Conservation (phyloP, 306 rosid species). For the Lupinus albus region DNA sequence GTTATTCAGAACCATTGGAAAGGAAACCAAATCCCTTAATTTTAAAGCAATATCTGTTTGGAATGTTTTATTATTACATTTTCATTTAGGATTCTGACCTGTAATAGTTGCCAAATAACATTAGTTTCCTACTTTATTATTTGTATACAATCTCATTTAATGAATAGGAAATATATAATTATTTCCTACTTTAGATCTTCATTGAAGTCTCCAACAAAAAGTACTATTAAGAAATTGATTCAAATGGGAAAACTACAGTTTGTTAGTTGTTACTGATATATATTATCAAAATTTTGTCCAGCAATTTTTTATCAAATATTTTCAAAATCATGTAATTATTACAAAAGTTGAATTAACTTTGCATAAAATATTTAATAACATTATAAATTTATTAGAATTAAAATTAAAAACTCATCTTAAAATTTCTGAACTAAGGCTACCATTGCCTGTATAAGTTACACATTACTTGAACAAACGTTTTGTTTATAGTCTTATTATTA, state of each 20-base stretch:
- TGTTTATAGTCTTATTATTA: neutral
- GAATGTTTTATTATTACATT: too few relatives aligned
- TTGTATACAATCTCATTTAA: neutral
- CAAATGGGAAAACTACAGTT: too few relatives aligned
- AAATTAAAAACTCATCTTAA: too few relatives aligned
- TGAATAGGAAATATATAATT: too few relatives aligned
- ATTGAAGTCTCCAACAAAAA: neutral
- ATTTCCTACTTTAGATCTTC: too few relatives aligned
- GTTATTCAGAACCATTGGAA: neutral
- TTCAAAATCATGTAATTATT: too few relatives aligned
- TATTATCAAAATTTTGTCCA: too few relatives aligned
- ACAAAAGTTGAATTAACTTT: neutral
- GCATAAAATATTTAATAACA: too few relatives aligned
- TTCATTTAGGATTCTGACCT: neutral
- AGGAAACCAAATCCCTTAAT: neutral
- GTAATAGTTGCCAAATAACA: neutral
- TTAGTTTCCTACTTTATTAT: neutral
- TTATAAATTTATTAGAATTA: neutral
- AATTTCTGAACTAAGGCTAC: too few relatives aligned
- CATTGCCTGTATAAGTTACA: neutral
- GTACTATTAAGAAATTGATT: neutral
- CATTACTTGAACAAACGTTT: neutral
- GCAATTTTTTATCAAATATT: too few relatives aligned
- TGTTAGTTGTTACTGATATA: too few relatives aligned
- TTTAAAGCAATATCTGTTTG: neutral